Evolutionary conservation across 805 yeast genomes (phyloP).

Genomic region (Spathaspora girioi): DNA sequence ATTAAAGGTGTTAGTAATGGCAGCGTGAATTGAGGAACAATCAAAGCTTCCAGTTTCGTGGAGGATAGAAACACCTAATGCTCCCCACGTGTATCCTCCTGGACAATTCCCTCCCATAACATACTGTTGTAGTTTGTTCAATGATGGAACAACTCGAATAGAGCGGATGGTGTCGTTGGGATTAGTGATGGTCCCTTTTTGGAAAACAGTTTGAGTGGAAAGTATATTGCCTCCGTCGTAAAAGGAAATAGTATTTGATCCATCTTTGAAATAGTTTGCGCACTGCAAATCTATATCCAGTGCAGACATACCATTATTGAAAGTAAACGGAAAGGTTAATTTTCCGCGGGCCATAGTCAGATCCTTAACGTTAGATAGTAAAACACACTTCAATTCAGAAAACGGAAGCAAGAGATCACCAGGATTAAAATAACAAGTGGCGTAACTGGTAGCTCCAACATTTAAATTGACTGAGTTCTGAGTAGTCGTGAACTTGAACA

Average conservation of each 20-base stretch:
- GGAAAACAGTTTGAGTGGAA: not conserved
- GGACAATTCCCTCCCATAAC: slow-evolving; percentile 13
- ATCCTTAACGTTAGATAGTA: slow-evolving; percentile 3
- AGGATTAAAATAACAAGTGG: slow-evolving; percentile 17
- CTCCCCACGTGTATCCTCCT: slow-evolving; percentile 17
- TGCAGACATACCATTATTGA: slow-evolving; percentile 13
- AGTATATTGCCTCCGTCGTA: slow-evolving; percentile 4
- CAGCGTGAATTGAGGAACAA: slow-evolving; percentile 17
- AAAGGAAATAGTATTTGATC: slow-evolving; percentile 13
- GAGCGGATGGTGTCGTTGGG: not conserved
- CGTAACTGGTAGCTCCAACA: slow-evolving; percentile 13
- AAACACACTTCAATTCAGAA: slow-evolving; percentile 12
- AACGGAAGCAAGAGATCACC: slow-evolving; percentile 15
- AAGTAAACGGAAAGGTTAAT: slow-evolving; percentile 12
- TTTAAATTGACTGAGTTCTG: slow-evolving; percentile 10
- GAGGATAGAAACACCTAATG: slow-evolving; percentile 14
- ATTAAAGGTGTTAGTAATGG: slow-evolving; percentile 16
- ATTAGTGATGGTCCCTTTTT: not conserved
- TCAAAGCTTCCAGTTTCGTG: slow-evolving; percentile 10
- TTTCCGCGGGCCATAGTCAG: slow-evolving; percentile 10
- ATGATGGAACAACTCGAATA: slow-evolving; percentile 10
- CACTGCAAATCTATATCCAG: slow-evolving; percentile 10
- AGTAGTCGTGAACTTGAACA: slow-evolving; percentile 18
- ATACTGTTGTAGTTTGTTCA: slow-evolving; percentile 8
- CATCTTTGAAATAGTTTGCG: slow-evolving; percentile 10